phyloP scores from a whole-genome alignment of 164 flowering plant species.

The Akebia trifoliata region DNA sequence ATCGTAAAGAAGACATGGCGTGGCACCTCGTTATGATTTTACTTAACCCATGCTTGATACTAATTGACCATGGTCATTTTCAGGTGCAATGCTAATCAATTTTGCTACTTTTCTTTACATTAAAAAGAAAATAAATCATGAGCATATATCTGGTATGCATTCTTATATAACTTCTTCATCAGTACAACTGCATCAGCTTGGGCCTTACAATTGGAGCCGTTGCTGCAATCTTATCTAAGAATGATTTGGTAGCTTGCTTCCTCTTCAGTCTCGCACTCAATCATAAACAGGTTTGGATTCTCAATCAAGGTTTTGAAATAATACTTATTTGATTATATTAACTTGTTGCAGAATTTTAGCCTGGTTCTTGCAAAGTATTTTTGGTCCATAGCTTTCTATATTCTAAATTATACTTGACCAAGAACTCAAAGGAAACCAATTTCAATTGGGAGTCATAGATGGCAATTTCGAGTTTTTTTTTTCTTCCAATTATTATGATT shows the following conservation, averaged over 20 bases:
- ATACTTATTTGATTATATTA: neutral
- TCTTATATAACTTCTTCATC: slow-evolving; percentile 22
- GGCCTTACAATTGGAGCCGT: slow-evolving; percentile 85
- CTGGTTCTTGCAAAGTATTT: too few relatives aligned
- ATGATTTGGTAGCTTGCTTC: slow-evolving; percentile 56
- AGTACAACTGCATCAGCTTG: slow-evolving; percentile 97
- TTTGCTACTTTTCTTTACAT: neutral
- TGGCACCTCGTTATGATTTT: slow-evolving; percentile 76
- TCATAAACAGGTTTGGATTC: slow-evolving; percentile 76
- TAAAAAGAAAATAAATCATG: neutral
- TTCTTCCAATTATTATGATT: too few relatives aligned
- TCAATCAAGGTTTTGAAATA: neutral
- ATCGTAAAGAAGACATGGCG: slow-evolving; percentile 35
- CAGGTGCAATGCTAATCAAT: slow-evolving; percentile 49
- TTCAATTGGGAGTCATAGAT: too few relatives aligned
- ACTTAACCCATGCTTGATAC: slow-evolving; percentile 68
- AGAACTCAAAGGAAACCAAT: too few relatives aligned
- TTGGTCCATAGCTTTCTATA: too few relatives aligned
- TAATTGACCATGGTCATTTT: slow-evolving; percentile 98
- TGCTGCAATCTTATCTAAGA: slow-evolving; percentile 66
- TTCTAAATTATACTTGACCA: too few relatives aligned
- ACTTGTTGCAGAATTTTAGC: too few relatives aligned
- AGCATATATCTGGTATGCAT: neutral
- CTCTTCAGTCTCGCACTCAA: slow-evolving; percentile 79
- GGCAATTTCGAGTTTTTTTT: too few relatives aligned